These are phyloP conservation scores for Fusarium pilosicola DNA, from an alignment of 2,329 filamentous ascomycete genomes.

Conservation along the genomic window DNA sequence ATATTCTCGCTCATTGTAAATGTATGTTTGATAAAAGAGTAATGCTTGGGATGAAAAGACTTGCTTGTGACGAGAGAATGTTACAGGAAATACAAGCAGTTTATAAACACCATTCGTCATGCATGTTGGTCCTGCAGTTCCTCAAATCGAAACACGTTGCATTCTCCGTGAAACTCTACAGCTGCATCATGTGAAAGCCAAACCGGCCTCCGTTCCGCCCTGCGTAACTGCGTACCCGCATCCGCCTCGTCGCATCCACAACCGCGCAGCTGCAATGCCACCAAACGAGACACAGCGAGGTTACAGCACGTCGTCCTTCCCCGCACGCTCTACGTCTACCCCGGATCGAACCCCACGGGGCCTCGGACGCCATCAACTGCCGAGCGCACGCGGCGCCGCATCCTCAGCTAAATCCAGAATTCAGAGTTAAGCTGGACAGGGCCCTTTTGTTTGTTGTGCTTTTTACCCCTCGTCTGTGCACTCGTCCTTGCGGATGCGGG, in stretches of 20 bases:
- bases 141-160: not conserved
- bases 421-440: not conserved
- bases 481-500: slow-evolving; percentile 24
- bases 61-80: not conserved
- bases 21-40: not conserved
- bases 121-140: not conserved
- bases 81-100: not conserved
- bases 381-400: slow-evolving; percentile 21
- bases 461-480: not conserved
- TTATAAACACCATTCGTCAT: not conserved
- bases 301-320: not conserved
- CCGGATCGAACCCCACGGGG: not conserved
- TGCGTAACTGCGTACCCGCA: not conserved
- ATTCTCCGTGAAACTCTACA: not conserved
- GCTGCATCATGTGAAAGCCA: not conserved
- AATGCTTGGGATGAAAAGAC: not conserved
- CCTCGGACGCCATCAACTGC: slow-evolving; percentile 8
- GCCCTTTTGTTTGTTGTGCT: not conserved
- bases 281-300: not conserved
- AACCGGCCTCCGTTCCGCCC: slow-evolving; percentile 12
- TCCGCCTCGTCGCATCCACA: not conserved
- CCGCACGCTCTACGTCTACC: not conserved
- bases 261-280: not conserved
- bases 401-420: not conserved
- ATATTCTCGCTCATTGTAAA: slow-evolving; percentile 37